Conservation (phyloP, 2,329 filamentous ascomycete genomes). For the Mollisiaceae sp. region DNA sequence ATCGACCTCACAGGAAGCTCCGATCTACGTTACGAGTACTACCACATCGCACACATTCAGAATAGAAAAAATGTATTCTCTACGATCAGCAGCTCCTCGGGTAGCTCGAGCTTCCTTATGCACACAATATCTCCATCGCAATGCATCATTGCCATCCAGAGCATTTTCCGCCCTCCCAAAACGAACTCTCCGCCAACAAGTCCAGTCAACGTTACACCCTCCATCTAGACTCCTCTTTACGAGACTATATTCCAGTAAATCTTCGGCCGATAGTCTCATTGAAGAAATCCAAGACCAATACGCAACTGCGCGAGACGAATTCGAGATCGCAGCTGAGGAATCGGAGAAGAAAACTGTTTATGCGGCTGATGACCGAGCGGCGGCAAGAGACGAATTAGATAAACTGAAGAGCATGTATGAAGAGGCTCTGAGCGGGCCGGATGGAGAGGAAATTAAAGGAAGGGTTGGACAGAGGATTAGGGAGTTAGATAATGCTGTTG, state of each 20-base stretch:
- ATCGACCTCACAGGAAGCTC: conserved; percentile 12
- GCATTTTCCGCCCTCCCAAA: conserved; percentile 11
- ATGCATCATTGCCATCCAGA: background rate
- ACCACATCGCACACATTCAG: background rate
- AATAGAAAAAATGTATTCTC: conserved; percentile 29
- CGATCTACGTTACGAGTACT: background rate
- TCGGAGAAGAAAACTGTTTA: conserved; percentile 51
- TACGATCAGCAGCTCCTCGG: conserved; percentile 27
- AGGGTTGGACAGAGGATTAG: conserved; percentile 51
- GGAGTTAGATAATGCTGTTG: conserved; percentile 52
- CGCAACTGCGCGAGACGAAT: conserved; percentile 52
- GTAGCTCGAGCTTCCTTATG: conserved; percentile 16
- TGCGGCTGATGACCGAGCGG: conserved; percentile 50
- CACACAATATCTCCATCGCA: conserved; percentile 23
- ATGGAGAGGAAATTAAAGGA: conserved; percentile 49
- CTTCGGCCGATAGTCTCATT: conserved; percentile 34
- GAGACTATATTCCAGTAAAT: conserved; percentile 25
- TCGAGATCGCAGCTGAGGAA: conserved; percentile 54
- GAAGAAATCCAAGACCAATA: conserved; percentile 44
- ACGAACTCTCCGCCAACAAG: background rate
- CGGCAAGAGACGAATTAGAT: conserved; percentile 51
- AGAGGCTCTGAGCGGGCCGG: conserved; percentile 41
- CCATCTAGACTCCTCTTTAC: background rate
- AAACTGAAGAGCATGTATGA: conserved; percentile 43
- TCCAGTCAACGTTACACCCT: background rate